Evolutionary conservation across 495 filamentous ascomycete genomes (phyloP).

Genomic region (Talaromyces nanjingensis): DNA sequence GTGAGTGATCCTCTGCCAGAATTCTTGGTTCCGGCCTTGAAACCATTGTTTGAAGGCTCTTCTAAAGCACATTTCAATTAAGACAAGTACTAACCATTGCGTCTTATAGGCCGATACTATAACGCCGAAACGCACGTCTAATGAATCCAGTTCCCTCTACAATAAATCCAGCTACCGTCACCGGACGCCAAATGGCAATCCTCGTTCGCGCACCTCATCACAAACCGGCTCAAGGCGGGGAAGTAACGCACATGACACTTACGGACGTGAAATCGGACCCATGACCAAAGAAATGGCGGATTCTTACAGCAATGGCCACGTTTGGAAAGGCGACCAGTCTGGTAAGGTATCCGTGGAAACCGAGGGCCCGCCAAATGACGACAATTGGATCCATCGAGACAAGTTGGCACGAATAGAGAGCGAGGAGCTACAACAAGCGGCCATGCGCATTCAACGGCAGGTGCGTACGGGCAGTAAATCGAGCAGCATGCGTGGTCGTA

Average conservation of each 20-base stretch:
- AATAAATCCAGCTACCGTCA: slow-evolving; percentile 17
- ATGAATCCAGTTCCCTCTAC: slow-evolving; percentile 26
- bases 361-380: slow-evolving; percentile 26
- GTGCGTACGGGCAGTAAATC: slow-evolving; percentile 54
- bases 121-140: slow-evolving; percentile 27
- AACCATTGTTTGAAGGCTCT: not conserved
- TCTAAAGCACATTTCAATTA: slow-evolving; percentile 3
- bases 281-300: not conserved
- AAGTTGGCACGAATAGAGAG: slow-evolving; percentile 92
- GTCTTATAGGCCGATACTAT: not conserved
- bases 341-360: not conserved
- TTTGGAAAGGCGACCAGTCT: slow-evolving; percentile 12
- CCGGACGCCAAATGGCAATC: slow-evolving; percentile 8
- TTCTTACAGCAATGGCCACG: slow-evolving; percentile 12
- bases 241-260: slow-evolving; percentile 49
- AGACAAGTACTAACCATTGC: not conserved
- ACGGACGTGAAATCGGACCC: slow-evolving; percentile 26
- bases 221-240: slow-evolving; percentile 43
- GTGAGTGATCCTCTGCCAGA: slow-evolving; percentile 20
- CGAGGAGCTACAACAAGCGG: slow-evolving; percentile 83
- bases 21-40: not conserved
- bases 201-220: slow-evolving; percentile 34
- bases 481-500: slow-evolving; percentile 44
- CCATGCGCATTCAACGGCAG: slow-evolving; percentile 59
- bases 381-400: slow-evolving; percentile 90